A percentile compares a stretch with the other conserved stretches of the same genome.
phyloP scores from a whole-genome alignment of 2,329 filamentous ascomycete species.

The Aspergillus versicolor region DNA sequence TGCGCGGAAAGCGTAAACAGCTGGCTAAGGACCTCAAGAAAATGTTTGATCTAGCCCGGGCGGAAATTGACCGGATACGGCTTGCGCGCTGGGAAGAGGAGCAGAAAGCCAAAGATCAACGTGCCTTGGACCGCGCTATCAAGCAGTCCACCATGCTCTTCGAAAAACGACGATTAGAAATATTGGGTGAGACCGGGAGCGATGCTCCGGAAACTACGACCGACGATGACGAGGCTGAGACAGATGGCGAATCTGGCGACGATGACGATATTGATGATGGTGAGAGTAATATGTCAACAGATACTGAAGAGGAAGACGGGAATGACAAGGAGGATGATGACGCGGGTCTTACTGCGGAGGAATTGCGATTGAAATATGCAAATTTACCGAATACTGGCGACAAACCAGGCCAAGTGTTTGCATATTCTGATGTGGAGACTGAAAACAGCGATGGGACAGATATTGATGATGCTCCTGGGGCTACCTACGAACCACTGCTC shows the following conservation, averaged over 20 bases:
- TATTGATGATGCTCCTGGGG: conserved; percentile 15
- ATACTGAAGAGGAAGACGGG: conserved; percentile 43
- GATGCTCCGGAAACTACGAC: conserved; percentile 71
- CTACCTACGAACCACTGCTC: conserved; percentile 12
- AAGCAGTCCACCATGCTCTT: conserved; percentile 53
- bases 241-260: conserved; percentile 56
- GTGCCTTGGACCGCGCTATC: conserved; percentile 53
- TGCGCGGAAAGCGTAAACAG: conserved; percentile 67
- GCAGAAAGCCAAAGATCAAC: conserved; percentile 49
- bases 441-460: conserved; percentile 20
- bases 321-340: conserved; percentile 43
- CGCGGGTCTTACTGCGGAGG: conserved; percentile 46
- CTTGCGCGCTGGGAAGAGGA: conserved; percentile 61
- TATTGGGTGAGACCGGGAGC: conserved; percentile 59
- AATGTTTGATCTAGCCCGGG: conserved; percentile 59
- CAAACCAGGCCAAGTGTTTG: conserved; percentile 24
- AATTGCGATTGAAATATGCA: conserved; percentile 49
- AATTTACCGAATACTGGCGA: conserved; percentile 33
- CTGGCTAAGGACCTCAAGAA: conserved; percentile 65
- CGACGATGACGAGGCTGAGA: conserved; percentile 41
- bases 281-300: conserved; percentile 51
- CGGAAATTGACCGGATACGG: conserved; percentile 58
- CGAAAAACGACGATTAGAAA: conserved; percentile 45
- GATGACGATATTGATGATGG: conserved; percentile 54
- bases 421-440: conserved; percentile 24